Evolutionary conservation across 2,329 filamentous ascomycete genomes (phyloP), one percentile per base, ranked within the genome.

Genomic region (Tricladium varicosporioides): DNA sequence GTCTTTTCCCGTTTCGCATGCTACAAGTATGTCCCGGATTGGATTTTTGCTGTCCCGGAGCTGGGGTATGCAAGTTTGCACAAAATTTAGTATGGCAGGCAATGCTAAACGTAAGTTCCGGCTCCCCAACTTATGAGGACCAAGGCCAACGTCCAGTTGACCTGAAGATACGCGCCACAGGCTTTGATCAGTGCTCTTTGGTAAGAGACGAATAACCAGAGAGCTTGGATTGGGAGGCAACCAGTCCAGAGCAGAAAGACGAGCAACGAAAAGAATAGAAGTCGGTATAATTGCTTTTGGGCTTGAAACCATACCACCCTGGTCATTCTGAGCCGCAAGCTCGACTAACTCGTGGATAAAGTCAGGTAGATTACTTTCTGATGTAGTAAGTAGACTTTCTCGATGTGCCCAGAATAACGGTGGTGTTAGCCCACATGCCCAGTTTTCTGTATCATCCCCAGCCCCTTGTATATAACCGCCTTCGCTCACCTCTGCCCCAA

Each of bases 371-470:
- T 91, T 84, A 9, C 83, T 80, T 67, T 97, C 92, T 0, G 80
- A 67, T 0, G 86, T 81, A 0, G 71, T 71, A 16, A 95, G 75
- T 10, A 97, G 75, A 5, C 69, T 42, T 0, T 82, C 75, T 44
- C 75, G 76, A 64, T 96, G 78, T 1, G 72, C 73, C 94, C 94
- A 99, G 73, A 96, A 99, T 0, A 93, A 61, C 0, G 76, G 71
- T 0, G 93, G 84, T 0, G 89, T 94, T 14, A 97, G 80, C 0
- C 91, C 91, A 53, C 82, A 76, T 1, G 92, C 88, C 94, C 94
- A 99, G 64, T 90, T 91, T 76, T 99, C 94, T 11, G 89, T 91
- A 71, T 99, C 94, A 72, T 99, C 94, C 1, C 89, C 94, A 0
- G 93, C 93, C 51, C 94, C 94, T 73, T 97, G 94, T 58, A 99